Evolutionary conservation across 179 eudicot species (phyloP).

Genomic region (Vitellaria paradoxa): DNA sequence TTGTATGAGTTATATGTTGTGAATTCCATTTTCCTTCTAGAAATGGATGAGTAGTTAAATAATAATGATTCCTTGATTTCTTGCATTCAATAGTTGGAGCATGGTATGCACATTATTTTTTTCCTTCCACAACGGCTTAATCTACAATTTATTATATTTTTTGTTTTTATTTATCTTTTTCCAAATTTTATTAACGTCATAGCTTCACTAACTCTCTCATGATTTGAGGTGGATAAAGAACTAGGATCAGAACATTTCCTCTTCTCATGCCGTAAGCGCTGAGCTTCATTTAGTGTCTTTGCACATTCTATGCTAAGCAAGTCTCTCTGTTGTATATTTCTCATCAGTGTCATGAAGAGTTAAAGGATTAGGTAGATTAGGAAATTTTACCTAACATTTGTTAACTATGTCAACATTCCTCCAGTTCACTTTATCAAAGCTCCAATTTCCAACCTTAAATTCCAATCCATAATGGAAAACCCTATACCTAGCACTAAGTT

Average conservation of each 20-base stretch:
- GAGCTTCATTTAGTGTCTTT: slow-evolving; percentile 66
- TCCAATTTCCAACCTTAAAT: slow-evolving; percentile 77
- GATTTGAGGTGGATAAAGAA: slow-evolving; percentile 27
- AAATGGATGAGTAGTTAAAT: slow-evolving; percentile 55
- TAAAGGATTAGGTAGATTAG: slow-evolving; percentile 76
- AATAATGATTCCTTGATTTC: slow-evolving; percentile 56
- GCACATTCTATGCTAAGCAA: slow-evolving; percentile 82
- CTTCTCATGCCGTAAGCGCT: slow-evolving; percentile 56
- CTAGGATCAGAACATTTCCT: slow-evolving; percentile 52
- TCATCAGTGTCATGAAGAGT: slow-evolving; percentile 47
- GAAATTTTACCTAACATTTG: slow-evolving; percentile 87
- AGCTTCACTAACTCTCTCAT: slow-evolving; percentile 23
- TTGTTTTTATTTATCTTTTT: not conserved
- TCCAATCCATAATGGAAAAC: slow-evolving; percentile 84
- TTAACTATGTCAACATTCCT: slow-evolving; percentile 64
- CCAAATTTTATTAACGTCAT: slow-evolving; percentile 42
- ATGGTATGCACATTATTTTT: slow-evolving; percentile 42
- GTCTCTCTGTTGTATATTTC: slow-evolving; percentile 44
- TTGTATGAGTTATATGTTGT: not conserved
- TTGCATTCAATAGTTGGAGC: slow-evolving; percentile 66
- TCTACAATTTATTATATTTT: not conserved
- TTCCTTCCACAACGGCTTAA: not conserved
- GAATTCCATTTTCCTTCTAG: slow-evolving; percentile 1
- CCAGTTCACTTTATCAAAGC: slow-evolving; percentile 92
- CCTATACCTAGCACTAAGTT: slow-evolving; percentile 55